A percentile compares a stretch with the other conserved stretches of the same genome.
Conservation (phyloP, 1,139 yeast genomes). For the Blastobotrys elegans region DNA sequence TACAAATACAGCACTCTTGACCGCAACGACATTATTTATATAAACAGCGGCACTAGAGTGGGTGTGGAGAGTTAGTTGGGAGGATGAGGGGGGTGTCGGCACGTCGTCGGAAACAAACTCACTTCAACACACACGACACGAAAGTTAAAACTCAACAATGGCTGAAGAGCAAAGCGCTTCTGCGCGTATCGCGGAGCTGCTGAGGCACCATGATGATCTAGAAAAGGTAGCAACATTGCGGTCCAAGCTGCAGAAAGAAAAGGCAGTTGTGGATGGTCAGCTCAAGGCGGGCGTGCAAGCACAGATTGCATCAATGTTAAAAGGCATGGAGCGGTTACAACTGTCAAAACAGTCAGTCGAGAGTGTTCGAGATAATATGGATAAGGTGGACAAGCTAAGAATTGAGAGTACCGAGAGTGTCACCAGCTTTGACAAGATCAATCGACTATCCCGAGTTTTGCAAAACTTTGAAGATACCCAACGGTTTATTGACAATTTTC, state of each 20-base stretch:
- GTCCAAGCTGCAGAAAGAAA: conserved; percentile 62
- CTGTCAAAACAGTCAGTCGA: conserved; percentile 30
- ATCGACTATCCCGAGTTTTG: conserved; percentile 58
- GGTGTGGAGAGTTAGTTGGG: background rate
- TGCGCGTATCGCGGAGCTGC: conserved; percentile 28
- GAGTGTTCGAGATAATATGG: conserved; percentile 30
- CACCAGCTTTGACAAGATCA: conserved; percentile 53
- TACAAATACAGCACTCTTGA: conserved; percentile 31
- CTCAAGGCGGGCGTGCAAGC: conserved; percentile 57
- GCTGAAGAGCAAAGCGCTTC: conserved; percentile 16
- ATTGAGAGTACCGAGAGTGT: conserved; percentile 33
- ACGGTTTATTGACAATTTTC: conserved; percentile 58
- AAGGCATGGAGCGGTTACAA: conserved; percentile 32
- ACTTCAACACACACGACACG: background rate
- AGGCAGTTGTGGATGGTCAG: conserved; percentile 66
- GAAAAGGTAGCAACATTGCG: conserved; percentile 50
- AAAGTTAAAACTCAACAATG: no score
- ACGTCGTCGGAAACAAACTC: no score
- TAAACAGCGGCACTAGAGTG: no score
- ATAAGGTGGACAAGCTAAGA: conserved; percentile 28
- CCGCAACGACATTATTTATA: conserved; percentile 15
- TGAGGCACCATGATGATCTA: conserved; percentile 39
- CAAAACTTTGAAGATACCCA: conserved; percentile 70
- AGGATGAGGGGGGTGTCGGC: background rate
- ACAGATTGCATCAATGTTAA: conserved; percentile 51